These are phyloP conservation scores for Guillardia theta DNA, from an alignment of 78 protist genomes.

Conservation along the genomic window DNA sequence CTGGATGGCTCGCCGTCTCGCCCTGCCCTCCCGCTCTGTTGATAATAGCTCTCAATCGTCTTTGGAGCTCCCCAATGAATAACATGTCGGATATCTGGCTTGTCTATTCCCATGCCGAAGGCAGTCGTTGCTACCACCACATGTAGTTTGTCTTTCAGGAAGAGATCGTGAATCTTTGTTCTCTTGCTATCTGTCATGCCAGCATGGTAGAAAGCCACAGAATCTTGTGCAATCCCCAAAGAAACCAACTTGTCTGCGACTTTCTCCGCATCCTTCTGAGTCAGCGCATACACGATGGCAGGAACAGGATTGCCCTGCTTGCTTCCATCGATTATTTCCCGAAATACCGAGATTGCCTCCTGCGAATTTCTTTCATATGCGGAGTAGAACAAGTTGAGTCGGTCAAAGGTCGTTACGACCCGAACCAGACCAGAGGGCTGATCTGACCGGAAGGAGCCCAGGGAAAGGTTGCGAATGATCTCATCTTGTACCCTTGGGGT, in stretches of 20 bases:
- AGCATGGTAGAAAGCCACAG: neutral
- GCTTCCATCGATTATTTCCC: neutral
- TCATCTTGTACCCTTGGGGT: conserved; percentile 48
- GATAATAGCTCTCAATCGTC: neutral
- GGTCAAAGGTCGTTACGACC: neutral
- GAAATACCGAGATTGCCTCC: neutral
- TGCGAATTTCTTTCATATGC: neutral
- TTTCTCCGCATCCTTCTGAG: neutral
- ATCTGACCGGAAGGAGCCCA: too few relatives aligned
- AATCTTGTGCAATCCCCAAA: neutral
- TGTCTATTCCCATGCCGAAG: conserved; percentile 41
- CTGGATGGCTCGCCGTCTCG: neutral
- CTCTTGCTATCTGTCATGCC: neutral
- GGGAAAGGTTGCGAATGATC: neutral
- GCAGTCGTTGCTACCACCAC: conserved; percentile 28
- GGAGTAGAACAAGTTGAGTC: neutral
- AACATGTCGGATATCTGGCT: neutral
- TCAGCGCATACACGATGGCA: neutral
- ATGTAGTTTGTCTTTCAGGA: neutral
- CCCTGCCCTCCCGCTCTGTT: neutral
- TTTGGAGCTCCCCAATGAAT: neutral
- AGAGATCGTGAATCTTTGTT: neutral
- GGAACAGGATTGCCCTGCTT: neutral
- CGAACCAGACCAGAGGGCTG: neutral
- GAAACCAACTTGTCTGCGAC: neutral